These are phyloP conservation scores for Alternaria postmessia DNA, from an alignment of 2,329 filamentous ascomycete species.

Conservation along the genomic window DNA sequence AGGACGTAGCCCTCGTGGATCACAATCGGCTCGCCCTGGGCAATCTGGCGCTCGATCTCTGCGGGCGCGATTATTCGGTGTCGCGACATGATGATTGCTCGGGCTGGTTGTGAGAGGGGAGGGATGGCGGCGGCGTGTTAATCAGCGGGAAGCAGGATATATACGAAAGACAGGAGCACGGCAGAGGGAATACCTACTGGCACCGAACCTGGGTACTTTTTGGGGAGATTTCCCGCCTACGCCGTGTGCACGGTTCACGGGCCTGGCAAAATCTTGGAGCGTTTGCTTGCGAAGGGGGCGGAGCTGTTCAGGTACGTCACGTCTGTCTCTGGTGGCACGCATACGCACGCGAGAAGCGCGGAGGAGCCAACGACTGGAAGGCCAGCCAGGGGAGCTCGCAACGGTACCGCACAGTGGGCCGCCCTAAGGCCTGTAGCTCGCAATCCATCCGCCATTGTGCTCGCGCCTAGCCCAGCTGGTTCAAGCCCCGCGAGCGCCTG, in stretches of 20 bases:
- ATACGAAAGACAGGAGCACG: constrained; percentile 6
- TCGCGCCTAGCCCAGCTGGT: neutral
- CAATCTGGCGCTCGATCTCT: constrained; percentile 62
- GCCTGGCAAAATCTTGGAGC: constrained; percentile 13
- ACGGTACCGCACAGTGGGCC: neutral
- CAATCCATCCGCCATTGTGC: neutral
- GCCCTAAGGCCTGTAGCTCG: neutral
- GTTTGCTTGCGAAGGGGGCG: constrained; percentile 20
- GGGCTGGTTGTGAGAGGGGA: constrained; percentile 7
- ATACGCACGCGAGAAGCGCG: constrained; percentile 10
- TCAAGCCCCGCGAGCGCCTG: neutral
- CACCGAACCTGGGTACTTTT: constrained; percentile 12
- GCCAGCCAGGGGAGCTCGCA: constrained; percentile 9
- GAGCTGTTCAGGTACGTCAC: constrained; percentile 19
- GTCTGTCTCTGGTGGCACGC: constrained; percentile 1
- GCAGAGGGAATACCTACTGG: constrained; percentile 5
- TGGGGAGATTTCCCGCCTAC: constrained; percentile 12
- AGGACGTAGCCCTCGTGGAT: constrained; percentile 65
- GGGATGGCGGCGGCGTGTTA: constrained; percentile 6
- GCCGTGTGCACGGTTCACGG: constrained; percentile 21
- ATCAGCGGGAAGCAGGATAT: constrained; percentile 18
- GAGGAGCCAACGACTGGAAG: constrained; percentile 3
- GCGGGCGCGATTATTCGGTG: constrained; percentile 52
- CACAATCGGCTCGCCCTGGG: constrained; percentile 64
- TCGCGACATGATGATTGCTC: constrained; percentile 27